Percentiles rank a stretch among this genome's conserved stretches.
phyloP scores from a whole-genome alignment of 2,329 filamentous ascomycete genomes.

The Akanthomyces lecanii region DNA sequence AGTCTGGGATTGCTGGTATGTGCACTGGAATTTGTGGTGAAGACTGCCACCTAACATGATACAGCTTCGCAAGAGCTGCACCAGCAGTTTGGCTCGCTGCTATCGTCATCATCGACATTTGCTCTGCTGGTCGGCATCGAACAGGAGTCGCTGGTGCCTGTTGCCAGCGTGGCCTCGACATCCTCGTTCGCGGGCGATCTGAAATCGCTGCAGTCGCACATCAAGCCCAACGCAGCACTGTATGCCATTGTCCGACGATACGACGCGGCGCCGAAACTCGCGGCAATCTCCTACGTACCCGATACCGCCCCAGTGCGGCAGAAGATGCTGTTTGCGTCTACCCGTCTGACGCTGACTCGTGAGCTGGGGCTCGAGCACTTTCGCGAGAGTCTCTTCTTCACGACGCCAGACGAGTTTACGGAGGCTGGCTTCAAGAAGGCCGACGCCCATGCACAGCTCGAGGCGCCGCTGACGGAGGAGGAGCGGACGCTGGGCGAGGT shows the following conservation, averaged over 20 bases:
- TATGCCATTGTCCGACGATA: slow-evolving; percentile 73
- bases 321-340: slow-evolving; percentile 82
- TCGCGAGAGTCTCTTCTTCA: slow-evolving; percentile 70
- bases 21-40: neutral
- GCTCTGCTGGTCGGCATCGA: slow-evolving; percentile 69
- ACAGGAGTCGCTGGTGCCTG: slow-evolving; percentile 62
- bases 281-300: slow-evolving; percentile 74
- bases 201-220: slow-evolving; percentile 54
- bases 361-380: slow-evolving; percentile 78
- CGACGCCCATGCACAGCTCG: slow-evolving; percentile 60
- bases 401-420: slow-evolving; percentile 64
- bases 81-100: slow-evolving; percentile 65
- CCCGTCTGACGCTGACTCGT: slow-evolving; percentile 68
- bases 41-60: slow-evolving; percentile 5
- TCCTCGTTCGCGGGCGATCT: slow-evolving; percentile 63
- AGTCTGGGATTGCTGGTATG: slow-evolving; percentile 73
- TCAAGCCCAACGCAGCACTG: slow-evolving; percentile 62
- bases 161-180: slow-evolving; percentile 49
- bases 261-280: slow-evolving; percentile 52
- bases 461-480: slow-evolving; percentile 73
- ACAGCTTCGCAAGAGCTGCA: slow-evolving; percentile 74
- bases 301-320: slow-evolving; percentile 74
- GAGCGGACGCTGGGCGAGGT: slow-evolving; percentile 68
- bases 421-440: slow-evolving; percentile 67
- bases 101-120: slow-evolving; percentile 58